These are phyloP conservation scores for Pugionium dolabratum DNA, from an alignment of 345 rosid genomes.

Conservation along the genomic window DNA sequence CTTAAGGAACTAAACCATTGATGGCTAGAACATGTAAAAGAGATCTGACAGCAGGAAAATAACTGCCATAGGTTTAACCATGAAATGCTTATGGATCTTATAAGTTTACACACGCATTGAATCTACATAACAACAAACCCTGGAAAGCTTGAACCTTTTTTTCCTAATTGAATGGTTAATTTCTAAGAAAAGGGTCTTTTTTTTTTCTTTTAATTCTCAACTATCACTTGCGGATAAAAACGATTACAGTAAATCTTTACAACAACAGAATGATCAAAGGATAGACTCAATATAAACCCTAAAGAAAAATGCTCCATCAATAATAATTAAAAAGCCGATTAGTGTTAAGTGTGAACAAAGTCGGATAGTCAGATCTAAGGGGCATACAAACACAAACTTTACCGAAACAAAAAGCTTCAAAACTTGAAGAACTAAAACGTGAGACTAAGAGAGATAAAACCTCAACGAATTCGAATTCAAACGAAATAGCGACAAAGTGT, in stretches of 20 bases:
- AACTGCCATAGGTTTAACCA: too few species aligned
- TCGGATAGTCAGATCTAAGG: constrained; percentile 30
- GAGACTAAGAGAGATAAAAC: constrained; percentile 2
- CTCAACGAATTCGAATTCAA: constrained; percentile 4
- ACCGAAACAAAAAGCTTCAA: not conserved
- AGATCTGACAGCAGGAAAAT: too few species aligned
- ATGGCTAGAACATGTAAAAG: too few species aligned
- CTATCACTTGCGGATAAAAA: too few species aligned
- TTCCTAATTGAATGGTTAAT: not conserved
- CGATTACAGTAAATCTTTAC: not conserved
- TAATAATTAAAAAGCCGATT: not conserved
- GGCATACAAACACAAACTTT: not conserved
- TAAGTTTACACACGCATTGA: constrained; percentile 28
- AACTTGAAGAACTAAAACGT: constrained; percentile 6
- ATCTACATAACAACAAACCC: constrained; percentile 27
- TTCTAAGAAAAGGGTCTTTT: constrained; percentile 1
- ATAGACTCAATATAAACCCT: constrained; percentile 14
- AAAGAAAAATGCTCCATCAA: constrained; percentile 21
- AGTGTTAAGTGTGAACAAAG: constrained; percentile 27
- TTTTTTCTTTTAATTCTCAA: not conserved
- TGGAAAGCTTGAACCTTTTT: not conserved
- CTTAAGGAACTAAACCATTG: too few species aligned
- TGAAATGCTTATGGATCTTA: constrained; percentile 7
- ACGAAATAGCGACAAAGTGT: not conserved
- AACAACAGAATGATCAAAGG: constrained; percentile 12